phyloP scores from a whole-genome alignment of 176 grass and related monocot species.

The Eleusine indica region DNA sequence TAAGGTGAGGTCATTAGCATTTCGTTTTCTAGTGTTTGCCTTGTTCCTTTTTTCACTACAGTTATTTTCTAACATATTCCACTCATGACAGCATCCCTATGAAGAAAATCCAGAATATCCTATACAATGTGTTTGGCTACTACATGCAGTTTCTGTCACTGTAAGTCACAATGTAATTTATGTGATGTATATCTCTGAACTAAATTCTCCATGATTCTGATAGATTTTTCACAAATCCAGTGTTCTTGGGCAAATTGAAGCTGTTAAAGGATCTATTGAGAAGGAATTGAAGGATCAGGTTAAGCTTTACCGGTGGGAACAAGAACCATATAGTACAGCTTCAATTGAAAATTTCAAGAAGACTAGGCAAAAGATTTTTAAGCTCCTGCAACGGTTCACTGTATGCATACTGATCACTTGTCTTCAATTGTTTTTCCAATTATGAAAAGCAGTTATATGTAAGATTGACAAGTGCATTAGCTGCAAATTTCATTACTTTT shows the following conservation, averaged over 20 bases:
- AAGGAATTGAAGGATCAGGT: constrained; percentile 75
- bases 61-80: constrained; percentile 29
- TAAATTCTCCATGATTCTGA: constrained; percentile 41
- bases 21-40: neutral
- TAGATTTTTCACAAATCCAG: constrained; percentile 42
- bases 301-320: constrained; percentile 90
- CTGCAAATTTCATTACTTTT: neutral
- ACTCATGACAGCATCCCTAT: constrained; percentile 44
- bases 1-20: constrained; percentile 54
- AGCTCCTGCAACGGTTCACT: constrained; percentile 71
- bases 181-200: constrained; percentile 31
- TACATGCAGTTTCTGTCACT: constrained; percentile 81
- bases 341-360: constrained; percentile 88
- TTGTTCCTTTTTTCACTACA: neutral
- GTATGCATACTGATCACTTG: constrained; percentile 51
- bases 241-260: constrained; percentile 66
- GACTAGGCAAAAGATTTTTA: constrained; percentile 73
- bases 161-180: constrained; percentile 55
- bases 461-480: neutral
- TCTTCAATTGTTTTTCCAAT: constrained; percentile 12
- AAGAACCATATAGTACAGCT: constrained; percentile 54
- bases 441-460: constrained; percentile 4
- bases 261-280: constrained; percentile 62
- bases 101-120: constrained; percentile 65
- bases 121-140: constrained; percentile 95